Conservation (phyloP, 352 stramenopile species). For the Phytophthora pisi region DNA sequence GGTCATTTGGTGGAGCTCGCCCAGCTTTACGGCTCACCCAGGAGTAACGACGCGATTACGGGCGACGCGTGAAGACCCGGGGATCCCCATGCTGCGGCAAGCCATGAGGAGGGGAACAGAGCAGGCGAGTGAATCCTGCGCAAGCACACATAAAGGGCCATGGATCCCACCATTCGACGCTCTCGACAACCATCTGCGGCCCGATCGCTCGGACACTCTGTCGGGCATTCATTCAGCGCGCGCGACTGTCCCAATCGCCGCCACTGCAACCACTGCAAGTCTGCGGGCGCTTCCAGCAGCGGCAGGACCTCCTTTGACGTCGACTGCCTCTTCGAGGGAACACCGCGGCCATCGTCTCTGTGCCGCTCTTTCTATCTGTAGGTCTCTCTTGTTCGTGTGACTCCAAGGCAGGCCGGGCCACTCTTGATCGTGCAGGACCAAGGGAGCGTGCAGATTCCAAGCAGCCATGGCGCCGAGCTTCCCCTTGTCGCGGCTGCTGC, state of each 20-base stretch:
- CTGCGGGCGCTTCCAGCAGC: too few species aligned
- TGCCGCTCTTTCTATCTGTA: not conserved
- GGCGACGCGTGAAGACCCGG: not conserved
- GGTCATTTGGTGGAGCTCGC: not conserved
- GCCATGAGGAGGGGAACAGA: not conserved
- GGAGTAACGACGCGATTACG: not conserved
- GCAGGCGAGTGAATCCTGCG: constrained; percentile 12
- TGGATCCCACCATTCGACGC: constrained; percentile 1
- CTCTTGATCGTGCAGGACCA: constrained; percentile 2
- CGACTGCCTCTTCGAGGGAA: constrained; percentile 29
- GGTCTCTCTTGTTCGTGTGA: not conserved
- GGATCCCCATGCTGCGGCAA: not conserved
- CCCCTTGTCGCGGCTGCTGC: constrained; percentile 50
- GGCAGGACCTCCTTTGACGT: not conserved
- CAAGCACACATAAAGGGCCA: constrained; percentile 5
- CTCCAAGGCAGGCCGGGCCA: not conserved
- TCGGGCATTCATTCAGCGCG: constrained; percentile 6
- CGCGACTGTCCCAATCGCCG: not conserved
- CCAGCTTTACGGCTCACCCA: constrained; percentile 1
- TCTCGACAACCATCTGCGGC: constrained; percentile 1
- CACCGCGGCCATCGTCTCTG: not conserved
- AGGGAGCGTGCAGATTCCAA: not conserved
- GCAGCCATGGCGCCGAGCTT: constrained; percentile 45
- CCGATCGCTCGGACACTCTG: constrained; percentile 1
- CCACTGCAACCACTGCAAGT: not conserved